Evolutionary conservation across 176 grass and related monocot species (phyloP).

Genomic region (Oryza australiensis): DNA sequence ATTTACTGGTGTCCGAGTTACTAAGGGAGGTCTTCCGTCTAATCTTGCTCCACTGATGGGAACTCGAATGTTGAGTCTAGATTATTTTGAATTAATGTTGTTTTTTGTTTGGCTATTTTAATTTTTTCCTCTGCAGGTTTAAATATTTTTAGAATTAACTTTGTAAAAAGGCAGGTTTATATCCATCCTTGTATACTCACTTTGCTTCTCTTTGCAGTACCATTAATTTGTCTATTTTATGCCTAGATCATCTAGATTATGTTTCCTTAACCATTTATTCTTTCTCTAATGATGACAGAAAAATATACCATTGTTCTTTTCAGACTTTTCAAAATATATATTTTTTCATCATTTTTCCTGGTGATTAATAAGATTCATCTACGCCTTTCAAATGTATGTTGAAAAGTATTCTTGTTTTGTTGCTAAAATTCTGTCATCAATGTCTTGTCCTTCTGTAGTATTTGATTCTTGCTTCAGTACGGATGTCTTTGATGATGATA

Average conservation of each 20-base stretch:
- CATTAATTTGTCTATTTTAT: conserved; percentile 7
- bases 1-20: not conserved
- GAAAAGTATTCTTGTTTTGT: conserved; percentile 19
- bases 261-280: not conserved
- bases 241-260: conserved; percentile 1
- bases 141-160: not conserved
- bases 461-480: conserved; percentile 99
- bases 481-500: conserved; percentile 70
- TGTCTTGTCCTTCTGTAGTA: conserved; percentile 47
- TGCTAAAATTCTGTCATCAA: conserved; percentile 4
- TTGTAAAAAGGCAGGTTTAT: conserved; percentile 10
- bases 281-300: not conserved
- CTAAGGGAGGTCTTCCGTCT: not conserved
- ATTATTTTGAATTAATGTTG: not conserved
- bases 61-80: too few relatives aligned
- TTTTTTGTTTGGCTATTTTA: not conserved
- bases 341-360: not conserved
- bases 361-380: conserved; percentile 28
- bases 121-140: not conserved
- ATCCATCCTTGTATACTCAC: not conserved
- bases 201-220: conserved; percentile 1
- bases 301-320: not conserved
- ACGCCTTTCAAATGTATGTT: conserved; percentile 15
- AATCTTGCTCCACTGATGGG: not conserved
- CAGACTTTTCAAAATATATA: not conserved